These are phyloP conservation scores for Hemisphaericaspora xylofermentans DNA, from an alignment of 1,139 yeast genomes.

Conservation along the genomic window DNA sequence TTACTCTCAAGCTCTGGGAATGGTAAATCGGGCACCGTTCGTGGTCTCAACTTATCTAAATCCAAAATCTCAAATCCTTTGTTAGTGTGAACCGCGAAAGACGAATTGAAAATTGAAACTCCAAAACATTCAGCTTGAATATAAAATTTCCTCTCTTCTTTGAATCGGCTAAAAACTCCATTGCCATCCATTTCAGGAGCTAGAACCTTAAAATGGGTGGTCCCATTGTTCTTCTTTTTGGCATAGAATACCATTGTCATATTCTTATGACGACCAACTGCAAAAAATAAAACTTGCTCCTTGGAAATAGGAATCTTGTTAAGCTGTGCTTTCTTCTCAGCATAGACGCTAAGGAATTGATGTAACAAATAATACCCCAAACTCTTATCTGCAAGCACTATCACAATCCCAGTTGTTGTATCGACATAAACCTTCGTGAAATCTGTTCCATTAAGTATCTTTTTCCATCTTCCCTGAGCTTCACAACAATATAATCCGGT, in stretches of 20 bases:
- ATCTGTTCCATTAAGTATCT: constrained; percentile 52
- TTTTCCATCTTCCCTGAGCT: constrained; percentile 56
- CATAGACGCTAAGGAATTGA: constrained; percentile 39
- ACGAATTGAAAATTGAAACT: constrained; percentile 56
- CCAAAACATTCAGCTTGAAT: constrained; percentile 56
- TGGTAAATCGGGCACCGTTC: constrained; percentile 48
- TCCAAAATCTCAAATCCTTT: constrained; percentile 70
- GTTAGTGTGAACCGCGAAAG: constrained; percentile 65
- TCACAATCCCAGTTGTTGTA: constrained; percentile 54
- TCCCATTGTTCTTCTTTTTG: constrained; percentile 47
- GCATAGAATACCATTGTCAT: constrained; percentile 57
- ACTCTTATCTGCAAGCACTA: constrained; percentile 58
- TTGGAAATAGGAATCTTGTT: constrained; percentile 37
- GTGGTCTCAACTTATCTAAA: constrained; percentile 55
- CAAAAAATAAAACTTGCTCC: constrained; percentile 50
- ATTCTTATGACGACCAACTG: constrained; percentile 60
- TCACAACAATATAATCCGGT: constrained; percentile 50
- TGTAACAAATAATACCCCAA: constrained; percentile 62
- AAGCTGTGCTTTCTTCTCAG: constrained; percentile 30
- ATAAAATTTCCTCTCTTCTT: constrained; percentile 47
- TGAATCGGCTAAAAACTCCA: constrained; percentile 51
- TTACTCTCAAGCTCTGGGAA: constrained; percentile 14
- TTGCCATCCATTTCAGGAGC: constrained; percentile 51
- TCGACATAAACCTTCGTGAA: constrained; percentile 65
- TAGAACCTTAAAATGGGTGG: constrained; percentile 51